Evolutionary conservation across 1,139 yeast species (phyloP).

Genomic region (Lodderomyces elongisporus): DNA sequence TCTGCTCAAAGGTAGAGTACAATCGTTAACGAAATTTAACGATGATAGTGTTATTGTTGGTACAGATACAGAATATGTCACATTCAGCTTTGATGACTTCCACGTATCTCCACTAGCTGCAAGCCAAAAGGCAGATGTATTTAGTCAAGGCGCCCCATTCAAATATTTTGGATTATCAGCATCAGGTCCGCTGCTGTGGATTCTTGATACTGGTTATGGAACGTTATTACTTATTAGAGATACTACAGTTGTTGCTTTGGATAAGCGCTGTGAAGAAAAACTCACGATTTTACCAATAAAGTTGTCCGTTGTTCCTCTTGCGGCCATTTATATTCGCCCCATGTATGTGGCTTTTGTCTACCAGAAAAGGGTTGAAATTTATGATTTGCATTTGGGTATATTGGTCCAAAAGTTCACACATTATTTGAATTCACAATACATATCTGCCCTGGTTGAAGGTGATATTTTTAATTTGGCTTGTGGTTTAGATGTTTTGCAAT

Average conservation of each 20-base stretch:
- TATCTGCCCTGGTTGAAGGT: slow-evolving; percentile 13
- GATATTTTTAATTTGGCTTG: slow-evolving; percentile 24
- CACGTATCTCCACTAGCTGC: slow-evolving; percentile 15
- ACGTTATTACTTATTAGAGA: slow-evolving; percentile 25
- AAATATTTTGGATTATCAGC: slow-evolving; percentile 26
- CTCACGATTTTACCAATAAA: slow-evolving; percentile 19
- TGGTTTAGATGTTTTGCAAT: slow-evolving; percentile 26
- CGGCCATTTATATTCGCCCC: slow-evolving; percentile 37
- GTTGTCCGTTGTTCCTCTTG: slow-evolving; percentile 28
- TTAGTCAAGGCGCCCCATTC: slow-evolving; percentile 21
- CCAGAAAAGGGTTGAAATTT: slow-evolving; percentile 38
- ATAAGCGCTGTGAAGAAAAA: slow-evolving; percentile 8
- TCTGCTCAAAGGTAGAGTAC: slow-evolving; percentile 23
- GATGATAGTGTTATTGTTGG: slow-evolving; percentile 21
- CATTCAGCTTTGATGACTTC: slow-evolving; percentile 24
- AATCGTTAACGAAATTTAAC: slow-evolving; percentile 15
- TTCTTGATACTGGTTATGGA: slow-evolving; percentile 15
- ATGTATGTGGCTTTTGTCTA: slow-evolving; percentile 39
- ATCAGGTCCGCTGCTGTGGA: slow-evolving; percentile 20
- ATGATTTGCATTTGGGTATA: slow-evolving; percentile 42
- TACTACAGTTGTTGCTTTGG: slow-evolving; percentile 20
- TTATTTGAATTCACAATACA: slow-evolving; percentile 22
- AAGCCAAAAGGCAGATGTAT: slow-evolving; percentile 14
- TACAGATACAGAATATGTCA: slow-evolving; percentile 22
- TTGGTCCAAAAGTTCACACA: slow-evolving; percentile 38